Evolutionary conservation across 495 filamentous ascomycete genomes (phyloP).

Genomic region (Polyplosphaeria fusca): DNA sequence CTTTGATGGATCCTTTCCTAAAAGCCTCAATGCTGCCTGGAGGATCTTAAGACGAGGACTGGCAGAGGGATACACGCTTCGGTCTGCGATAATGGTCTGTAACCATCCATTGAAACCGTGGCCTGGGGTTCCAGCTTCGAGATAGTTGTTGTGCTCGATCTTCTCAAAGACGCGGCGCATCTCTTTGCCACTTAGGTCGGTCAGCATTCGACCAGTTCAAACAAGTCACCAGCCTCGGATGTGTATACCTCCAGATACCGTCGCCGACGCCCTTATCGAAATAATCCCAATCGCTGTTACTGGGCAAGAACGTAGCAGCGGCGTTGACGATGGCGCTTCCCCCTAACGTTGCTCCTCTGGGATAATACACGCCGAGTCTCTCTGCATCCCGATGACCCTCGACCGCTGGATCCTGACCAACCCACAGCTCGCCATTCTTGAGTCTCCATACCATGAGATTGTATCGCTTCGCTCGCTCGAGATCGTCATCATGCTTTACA

Average conservation of each 20-base stretch:
- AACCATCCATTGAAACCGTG: conserved; percentile 50
- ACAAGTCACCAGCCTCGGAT: not conserved
- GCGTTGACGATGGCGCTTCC: conserved; percentile 52
- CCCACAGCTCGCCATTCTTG: not conserved
- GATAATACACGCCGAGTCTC: conserved; percentile 47
- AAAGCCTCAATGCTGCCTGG: not conserved
- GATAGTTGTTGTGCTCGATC: conserved; percentile 42
- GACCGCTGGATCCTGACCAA: conserved; percentile 6
- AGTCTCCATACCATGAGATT: not conserved
- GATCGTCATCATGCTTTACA: not conserved
- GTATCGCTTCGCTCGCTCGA: not conserved
- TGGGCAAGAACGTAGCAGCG: conserved; percentile 42
- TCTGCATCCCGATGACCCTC: conserved; percentile 40
- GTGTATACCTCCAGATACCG: conserved; percentile 42
- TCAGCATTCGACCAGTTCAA: not conserved
- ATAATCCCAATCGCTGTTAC: conserved; percentile 43
- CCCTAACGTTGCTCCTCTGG: conserved; percentile 47
- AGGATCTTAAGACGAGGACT: not conserved
- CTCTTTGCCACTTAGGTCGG: conserved; percentile 14
- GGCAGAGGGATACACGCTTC: not conserved
- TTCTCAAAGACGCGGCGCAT: conserved; percentile 45
- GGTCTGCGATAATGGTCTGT: conserved; percentile 30
- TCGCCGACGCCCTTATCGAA: conserved; percentile 49
- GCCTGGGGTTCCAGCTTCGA: conserved; percentile 39
- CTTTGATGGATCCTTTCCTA: not conserved